phyloP scores from a whole-genome alignment of 1,139 yeast genomes.

The Tardiomyces depauwii region DNA sequence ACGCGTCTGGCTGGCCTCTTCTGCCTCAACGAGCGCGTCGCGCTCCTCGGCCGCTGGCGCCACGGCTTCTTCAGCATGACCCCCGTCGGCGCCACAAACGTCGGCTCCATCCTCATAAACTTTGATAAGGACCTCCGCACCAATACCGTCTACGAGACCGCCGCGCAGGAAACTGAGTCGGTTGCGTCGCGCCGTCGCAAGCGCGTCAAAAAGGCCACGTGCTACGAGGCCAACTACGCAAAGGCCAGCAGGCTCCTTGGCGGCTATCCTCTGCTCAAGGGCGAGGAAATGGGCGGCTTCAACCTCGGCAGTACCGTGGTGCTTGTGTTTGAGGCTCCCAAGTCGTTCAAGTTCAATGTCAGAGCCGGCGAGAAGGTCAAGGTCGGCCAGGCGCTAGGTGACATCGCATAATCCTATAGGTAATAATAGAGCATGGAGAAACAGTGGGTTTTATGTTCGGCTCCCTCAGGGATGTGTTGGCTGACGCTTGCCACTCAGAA shows the following conservation, averaged over 20 bases:
- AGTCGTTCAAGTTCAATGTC: conserved; percentile 56
- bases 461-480: no score
- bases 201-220: conserved; percentile 55
- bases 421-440: no score
- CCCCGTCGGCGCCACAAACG: conserved; percentile 98
- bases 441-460: no score
- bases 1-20: conserved; percentile 75
- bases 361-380: conserved; percentile 65
- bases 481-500: no score
- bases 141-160: conserved; percentile 49
- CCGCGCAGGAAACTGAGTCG: conserved; percentile 1
- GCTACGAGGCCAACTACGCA: conserved; percentile 88
- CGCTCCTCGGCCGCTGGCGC: conserved; percentile 91
- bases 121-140: conserved; percentile 89
- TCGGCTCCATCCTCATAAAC: conserved; percentile 85
- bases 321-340: conserved; percentile 90
- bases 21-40: conserved; percentile 90
- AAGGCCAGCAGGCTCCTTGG: conserved; percentile 71
- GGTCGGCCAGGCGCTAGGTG: conserved; percentile 77
- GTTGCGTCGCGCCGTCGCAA: conserved; percentile 4
- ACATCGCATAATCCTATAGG: no score
- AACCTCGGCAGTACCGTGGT: conserved; percentile 94
- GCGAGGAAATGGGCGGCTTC: conserved; percentile 96
- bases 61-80: conserved; percentile 98
- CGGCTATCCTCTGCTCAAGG: conserved; percentile 82